phyloP scores from a whole-genome alignment of 352 stramenopile species.

The Phytopythium montanum region DNA sequence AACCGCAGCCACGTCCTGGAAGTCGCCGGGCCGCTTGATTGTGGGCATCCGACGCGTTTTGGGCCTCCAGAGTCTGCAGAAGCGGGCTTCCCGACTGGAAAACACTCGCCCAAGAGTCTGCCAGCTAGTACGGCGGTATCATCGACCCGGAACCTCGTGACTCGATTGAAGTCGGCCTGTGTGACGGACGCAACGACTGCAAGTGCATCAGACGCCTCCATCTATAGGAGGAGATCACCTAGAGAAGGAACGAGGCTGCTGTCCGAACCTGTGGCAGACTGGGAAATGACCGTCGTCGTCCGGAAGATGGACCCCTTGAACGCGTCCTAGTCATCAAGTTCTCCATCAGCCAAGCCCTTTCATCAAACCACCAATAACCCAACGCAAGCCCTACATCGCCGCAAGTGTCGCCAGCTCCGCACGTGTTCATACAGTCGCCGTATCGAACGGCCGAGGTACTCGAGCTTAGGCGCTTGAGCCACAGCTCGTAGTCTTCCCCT shows the following conservation, averaged over 20 bases:
- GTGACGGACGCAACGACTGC: conserved; percentile 30
- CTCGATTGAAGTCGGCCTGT: conserved; percentile 34
- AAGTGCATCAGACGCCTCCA: not conserved
- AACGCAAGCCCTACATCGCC: conserved; percentile 32
- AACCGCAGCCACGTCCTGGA: conserved; percentile 25
- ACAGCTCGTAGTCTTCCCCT: conserved; percentile 28
- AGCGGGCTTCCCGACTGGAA: not conserved
- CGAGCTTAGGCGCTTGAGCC: conserved; percentile 12
- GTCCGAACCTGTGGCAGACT: conserved; percentile 35
- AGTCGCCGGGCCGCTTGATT: not conserved
- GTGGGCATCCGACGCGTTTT: not conserved
- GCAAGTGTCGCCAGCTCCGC: conserved; percentile 26
- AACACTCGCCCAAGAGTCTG: not conserved
- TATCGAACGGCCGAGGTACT: conserved; percentile 20
- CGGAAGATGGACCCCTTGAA: conserved; percentile 27
- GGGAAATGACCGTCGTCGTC: conserved; percentile 29
- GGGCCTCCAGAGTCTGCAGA: not conserved
- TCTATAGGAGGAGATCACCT: not conserved
- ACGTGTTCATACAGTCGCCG: conserved; percentile 35
- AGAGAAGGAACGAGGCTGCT: not conserved
- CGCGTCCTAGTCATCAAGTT: conserved; percentile 22
- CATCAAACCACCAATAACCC: not conserved
- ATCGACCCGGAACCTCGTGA: conserved; percentile 32
- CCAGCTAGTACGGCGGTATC: conserved; percentile 6
- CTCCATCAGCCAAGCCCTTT: not conserved